phyloP scores from a whole-genome alignment of 139 green algal species.

The Tetraselmis chui region DNA sequence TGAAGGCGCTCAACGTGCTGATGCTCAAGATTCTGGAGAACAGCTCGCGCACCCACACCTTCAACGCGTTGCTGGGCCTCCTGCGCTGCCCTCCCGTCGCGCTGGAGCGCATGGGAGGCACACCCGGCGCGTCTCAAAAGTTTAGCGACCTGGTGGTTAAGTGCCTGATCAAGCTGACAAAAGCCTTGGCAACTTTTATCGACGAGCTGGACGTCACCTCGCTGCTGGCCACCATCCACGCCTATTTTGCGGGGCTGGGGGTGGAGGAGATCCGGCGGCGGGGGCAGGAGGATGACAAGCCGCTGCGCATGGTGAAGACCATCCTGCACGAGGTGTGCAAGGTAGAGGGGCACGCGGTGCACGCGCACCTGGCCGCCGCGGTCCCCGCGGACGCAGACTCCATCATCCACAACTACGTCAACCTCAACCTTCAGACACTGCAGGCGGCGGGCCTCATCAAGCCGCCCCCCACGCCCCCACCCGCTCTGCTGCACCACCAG shows the following conservation, averaged over 20 bases:
- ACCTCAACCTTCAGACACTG: slow-evolving; percentile 79
- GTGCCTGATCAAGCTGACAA: slow-evolving; percentile 96
- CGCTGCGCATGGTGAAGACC: slow-evolving; percentile 94
- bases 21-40: slow-evolving; percentile 36
- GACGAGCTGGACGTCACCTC: slow-evolving; percentile 53
- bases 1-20: slow-evolving; percentile 44
- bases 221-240: slow-evolving; percentile 78
- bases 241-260: slow-evolving; percentile 80
- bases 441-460: slow-evolving; percentile 14
- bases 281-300: slow-evolving; percentile 80
- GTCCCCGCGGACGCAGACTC: slow-evolving; percentile 25
- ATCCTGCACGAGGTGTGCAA: slow-evolving; percentile 90
- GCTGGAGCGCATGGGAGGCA: slow-evolving; percentile 11
- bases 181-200: slow-evolving; percentile 41
- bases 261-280: slow-evolving; percentile 80
- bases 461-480: background rate
- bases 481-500: background rate
- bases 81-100: slow-evolving; percentile 41
- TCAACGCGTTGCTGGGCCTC: slow-evolving; percentile 69
- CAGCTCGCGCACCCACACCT: slow-evolving; percentile 45
- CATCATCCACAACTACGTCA: slow-evolving; percentile 90
- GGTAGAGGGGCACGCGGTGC: slow-evolving; percentile 35
- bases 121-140: slow-evolving; percentile 27
- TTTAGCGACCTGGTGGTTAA: slow-evolving; percentile 88
- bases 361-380: slow-evolving; percentile 28